These are phyloP conservation scores for Gnetum montanum DNA, from an alignment of 75 land plant species.

Conservation along the genomic window DNA sequence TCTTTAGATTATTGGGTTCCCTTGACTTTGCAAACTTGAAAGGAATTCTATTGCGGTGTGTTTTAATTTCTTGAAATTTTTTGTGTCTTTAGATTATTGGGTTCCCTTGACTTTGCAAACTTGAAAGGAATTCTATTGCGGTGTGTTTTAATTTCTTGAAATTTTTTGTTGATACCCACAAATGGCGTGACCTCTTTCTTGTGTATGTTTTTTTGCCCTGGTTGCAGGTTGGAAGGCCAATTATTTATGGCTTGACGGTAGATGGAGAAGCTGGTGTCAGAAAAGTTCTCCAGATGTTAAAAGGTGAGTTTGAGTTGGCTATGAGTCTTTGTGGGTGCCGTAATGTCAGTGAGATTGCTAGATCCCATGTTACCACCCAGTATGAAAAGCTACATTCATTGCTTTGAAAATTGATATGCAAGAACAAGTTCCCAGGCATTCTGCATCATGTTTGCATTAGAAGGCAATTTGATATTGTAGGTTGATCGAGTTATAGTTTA, in stretches of 20 bases:
- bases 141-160: too few relatives aligned
- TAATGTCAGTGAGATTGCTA: conserved; percentile 52
- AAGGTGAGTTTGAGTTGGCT: conserved; percentile 61
- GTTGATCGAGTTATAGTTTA: too few relatives aligned
- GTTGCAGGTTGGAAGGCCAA: conserved; percentile 83
- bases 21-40: too few relatives aligned
- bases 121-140: too few relatives aligned
- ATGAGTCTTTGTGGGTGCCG: conserved; percentile 75
- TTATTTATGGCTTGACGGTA: conserved; percentile 58
- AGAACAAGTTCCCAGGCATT: background rate
- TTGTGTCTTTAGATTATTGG: too few relatives aligned
- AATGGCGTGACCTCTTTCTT: background rate
- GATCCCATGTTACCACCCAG: conserved; percentile 46
- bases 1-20: too few relatives aligned
- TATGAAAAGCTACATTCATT: conserved; percentile 24
- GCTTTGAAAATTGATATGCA: conserved; percentile 8
- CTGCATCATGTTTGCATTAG: too few relatives aligned
- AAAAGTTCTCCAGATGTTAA: conserved; percentile 59
- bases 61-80: too few relatives aligned
- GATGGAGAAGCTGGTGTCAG: conserved; percentile 69
- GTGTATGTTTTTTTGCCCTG: background rate
- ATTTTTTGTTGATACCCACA: too few relatives aligned
- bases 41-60: too few relatives aligned
- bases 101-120: too few relatives aligned
- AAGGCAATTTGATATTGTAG: too few relatives aligned